phyloP scores from a whole-genome alignment of 176 grass and related monocot genomes.

The Eragrostis curvula region DNA sequence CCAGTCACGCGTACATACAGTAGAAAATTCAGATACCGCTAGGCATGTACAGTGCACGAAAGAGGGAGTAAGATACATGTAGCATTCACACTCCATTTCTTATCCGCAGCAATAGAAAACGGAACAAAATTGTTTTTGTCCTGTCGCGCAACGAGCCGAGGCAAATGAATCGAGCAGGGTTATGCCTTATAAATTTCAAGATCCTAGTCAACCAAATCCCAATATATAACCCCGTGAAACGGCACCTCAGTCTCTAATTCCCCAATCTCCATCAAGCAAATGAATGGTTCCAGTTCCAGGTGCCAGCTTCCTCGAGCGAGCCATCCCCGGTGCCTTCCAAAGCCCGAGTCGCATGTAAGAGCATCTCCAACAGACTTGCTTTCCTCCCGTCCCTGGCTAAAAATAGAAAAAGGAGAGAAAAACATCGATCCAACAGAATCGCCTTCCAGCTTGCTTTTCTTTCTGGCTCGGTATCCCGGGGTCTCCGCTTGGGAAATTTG shows the following conservation, averaged over 20 bases:
- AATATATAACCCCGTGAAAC: not conserved
- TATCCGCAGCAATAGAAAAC: not conserved
- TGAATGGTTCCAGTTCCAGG: not conserved
- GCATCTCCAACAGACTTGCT: no score
- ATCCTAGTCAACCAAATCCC: not conserved
- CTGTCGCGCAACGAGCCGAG: not conserved
- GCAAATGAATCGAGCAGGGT: no score
- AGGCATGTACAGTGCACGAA: not conserved
- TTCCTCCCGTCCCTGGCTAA: no score
- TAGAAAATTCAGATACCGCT: no score
- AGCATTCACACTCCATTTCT: not conserved
- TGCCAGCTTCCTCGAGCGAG: slow-evolving; percentile 1
- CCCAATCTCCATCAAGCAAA: not conserved
- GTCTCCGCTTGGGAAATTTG: no score
- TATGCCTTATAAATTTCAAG: not conserved
- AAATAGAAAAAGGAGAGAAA: no score
- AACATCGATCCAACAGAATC: no score
- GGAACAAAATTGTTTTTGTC: not conserved
- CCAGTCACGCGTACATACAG: no score
- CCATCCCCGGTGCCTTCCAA: not conserved
- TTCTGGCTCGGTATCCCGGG: no score
- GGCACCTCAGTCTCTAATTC: not conserved
- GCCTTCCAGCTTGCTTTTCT: no score
- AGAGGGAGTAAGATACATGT: not conserved
- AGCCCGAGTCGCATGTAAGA: not conserved